Percentiles rank a stretch among this genome's conserved stretches.
Evolutionary conservation across 805 yeast species (phyloP).

Genomic region (Myxozyma monticola): DNA sequence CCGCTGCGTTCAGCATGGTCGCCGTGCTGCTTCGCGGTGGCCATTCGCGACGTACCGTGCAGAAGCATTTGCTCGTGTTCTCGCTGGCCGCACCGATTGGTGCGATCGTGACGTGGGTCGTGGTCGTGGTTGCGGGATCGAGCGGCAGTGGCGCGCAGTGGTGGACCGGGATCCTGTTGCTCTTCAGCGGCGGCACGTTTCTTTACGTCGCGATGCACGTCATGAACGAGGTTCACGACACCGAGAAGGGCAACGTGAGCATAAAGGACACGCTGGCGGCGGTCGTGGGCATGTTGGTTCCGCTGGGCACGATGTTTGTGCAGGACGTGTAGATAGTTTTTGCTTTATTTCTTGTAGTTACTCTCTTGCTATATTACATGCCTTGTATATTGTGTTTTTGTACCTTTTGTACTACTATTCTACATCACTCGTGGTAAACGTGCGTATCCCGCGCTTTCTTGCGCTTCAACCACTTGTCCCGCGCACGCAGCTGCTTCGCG

Average conservation of each 20-base stretch:
- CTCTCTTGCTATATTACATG: too few species aligned
- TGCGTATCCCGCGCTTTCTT: too few species aligned
- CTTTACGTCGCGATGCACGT: constrained; percentile 69
- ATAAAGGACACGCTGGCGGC: constrained; percentile 32
- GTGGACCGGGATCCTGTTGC: constrained; percentile 55
- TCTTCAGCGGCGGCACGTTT: constrained; percentile 73
- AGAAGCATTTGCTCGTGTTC: constrained; percentile 54
- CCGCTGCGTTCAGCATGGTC: constrained; percentile 68
- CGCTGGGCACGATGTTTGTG: constrained; percentile 37
- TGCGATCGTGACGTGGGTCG: constrained; percentile 52
- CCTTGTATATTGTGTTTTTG: too few species aligned
- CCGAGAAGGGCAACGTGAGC: constrained; percentile 7
- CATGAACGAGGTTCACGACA: constrained; percentile 43
- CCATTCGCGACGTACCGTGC: constrained; percentile 39
- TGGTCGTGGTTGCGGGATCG: constrained; percentile 40
- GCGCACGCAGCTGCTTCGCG: constrained; percentile 1
- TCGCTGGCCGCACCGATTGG: constrained; percentile 62
- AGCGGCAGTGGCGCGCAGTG: constrained; percentile 35
- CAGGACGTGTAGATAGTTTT: constrained; percentile 32
- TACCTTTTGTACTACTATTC: too few species aligned
- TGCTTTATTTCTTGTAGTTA: not conserved
- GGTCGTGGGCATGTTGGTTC: constrained; percentile 38
- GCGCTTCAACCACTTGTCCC: constrained; percentile 25
- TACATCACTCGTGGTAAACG: too few species aligned
- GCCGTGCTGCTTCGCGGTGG: constrained; percentile 52